phyloP scores from a whole-genome alignment of 176 grass and related monocot genomes.

The Ensete ventricosum region DNA sequence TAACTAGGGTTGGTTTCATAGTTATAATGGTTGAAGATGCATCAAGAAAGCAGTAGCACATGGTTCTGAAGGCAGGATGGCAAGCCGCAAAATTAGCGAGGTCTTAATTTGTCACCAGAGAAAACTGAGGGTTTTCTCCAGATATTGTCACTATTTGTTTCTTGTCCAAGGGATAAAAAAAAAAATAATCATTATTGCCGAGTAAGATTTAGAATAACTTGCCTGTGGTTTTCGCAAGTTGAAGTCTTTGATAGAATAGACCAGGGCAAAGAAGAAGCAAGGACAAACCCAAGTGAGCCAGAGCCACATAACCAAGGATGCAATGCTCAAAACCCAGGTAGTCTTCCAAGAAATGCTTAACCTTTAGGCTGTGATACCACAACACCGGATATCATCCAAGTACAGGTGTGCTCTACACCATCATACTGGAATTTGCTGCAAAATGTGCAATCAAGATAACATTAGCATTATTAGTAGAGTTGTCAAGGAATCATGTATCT shows the following conservation, averaged over 20 bases:
- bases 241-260: constrained; percentile 56
- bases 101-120: too few relatives aligned
- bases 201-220: background rate
- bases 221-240: constrained; percentile 69
- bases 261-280: constrained; percentile 59
- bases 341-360: constrained; percentile 40
- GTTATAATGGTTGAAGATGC: too few relatives aligned
- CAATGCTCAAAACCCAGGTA: constrained; percentile 34
- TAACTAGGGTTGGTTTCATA: too few relatives aligned
- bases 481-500: background rate
- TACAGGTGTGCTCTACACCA: constrained; percentile 71
- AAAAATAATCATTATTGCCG: too few relatives aligned
- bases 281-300: constrained; percentile 47
- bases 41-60: too few relatives aligned
- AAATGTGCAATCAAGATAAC: background rate
- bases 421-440: constrained; percentile 60
- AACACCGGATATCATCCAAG: constrained; percentile 60
- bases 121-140: too few relatives aligned
- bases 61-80: too few relatives aligned
- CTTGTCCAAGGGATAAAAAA: too few relatives aligned
- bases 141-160: too few relatives aligned
- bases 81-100: too few relatives aligned
- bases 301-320: constrained; percentile 53
- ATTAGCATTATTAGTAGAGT: background rate
- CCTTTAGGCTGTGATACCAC: constrained; percentile 48